Percentiles rank a stretch among this genome's conserved stretches.
Evolutionary conservation across 148 eudicot species (phyloP).

Genomic region (Nepenthes mirabilis): DNA sequence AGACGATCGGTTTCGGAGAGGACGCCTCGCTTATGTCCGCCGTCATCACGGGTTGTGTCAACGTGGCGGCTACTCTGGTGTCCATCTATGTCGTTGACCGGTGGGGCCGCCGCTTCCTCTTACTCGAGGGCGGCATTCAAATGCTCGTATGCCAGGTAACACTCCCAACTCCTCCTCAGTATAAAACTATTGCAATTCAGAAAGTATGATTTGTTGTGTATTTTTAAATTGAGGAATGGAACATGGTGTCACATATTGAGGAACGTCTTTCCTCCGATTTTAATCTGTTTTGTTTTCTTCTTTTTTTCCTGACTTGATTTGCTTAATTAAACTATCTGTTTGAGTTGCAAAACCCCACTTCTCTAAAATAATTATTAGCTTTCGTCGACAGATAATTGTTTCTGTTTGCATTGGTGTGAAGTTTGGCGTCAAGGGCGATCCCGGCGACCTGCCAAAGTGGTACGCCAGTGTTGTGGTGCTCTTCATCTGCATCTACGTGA

Average conservation of each 20-base stretch:
- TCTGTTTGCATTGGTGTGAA: conserved; percentile 50
- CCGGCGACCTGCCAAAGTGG: conserved; percentile 40
- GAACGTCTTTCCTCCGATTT: no score
- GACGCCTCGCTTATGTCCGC: conserved; percentile 14
- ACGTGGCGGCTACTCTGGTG: conserved; percentile 51
- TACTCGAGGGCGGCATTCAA: conserved; percentile 55
- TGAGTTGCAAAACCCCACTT: not conserved
- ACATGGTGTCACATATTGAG: no score
- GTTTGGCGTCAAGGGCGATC: conserved; percentile 41
- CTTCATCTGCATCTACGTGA: conserved; percentile 65
- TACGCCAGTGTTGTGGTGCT: conserved; percentile 62
- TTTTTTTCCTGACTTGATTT: no score
- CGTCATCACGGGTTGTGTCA: conserved; percentile 56
- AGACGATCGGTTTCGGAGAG: conserved; percentile 57
- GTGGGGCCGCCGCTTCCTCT: no score
- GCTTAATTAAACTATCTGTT: no score
- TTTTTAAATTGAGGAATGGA: not conserved
- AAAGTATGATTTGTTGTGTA: not conserved
- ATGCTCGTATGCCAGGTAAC: conserved; percentile 75
- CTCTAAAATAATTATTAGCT: not conserved
- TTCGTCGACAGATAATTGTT: conserved; percentile 26
- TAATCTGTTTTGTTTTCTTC: no score
- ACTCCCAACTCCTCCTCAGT: not conserved
- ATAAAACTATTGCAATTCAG: not conserved
- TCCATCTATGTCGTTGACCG: conserved; percentile 28